Conservation (phyloP, 257 asterid species). For the Orobanche coerulescens region DNA sequence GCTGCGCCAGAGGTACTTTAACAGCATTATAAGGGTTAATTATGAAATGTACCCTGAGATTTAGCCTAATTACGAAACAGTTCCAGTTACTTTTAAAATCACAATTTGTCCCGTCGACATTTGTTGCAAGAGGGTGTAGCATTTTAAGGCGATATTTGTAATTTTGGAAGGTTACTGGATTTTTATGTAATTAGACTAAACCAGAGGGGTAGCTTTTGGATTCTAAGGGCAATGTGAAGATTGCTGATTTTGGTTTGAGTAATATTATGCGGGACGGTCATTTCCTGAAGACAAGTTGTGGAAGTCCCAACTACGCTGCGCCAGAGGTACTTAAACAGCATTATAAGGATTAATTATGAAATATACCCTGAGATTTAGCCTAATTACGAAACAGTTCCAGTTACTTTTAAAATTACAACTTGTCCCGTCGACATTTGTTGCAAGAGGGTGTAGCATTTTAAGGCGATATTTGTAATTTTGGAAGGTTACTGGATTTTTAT, state of each 20-base stretch:
- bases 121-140: too few species aligned
- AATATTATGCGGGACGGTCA: conserved; percentile 99
- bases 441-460: neutral
- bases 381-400: neutral
- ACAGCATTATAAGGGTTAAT: too few species aligned
- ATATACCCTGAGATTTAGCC: neutral
- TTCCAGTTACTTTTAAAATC: too few species aligned
- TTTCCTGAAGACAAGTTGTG: conserved; percentile 97
- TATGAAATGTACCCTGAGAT: too few species aligned
- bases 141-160: too few species aligned
- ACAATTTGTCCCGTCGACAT: too few species aligned
- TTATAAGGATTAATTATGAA: neutral
- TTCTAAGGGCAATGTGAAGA: conserved; percentile 87
- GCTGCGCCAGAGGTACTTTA: too few species aligned
- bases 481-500: neutral
- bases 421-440: neutral
- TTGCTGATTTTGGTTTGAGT: conserved; percentile 98
- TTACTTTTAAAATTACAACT: neutral
- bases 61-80: too few species aligned
- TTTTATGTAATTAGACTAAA: too few species aligned
- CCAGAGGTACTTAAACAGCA: conserved; percentile 65
- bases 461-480: neutral
- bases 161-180: too few species aligned
- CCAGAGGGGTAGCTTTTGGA: too few species aligned
- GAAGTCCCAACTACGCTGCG: conserved; percentile 99